Evolutionary conservation across 495 filamentous ascomycete genomes (phyloP), one percentile per base, ranked within the genome.

Genomic region (Collariella sp.): DNA sequence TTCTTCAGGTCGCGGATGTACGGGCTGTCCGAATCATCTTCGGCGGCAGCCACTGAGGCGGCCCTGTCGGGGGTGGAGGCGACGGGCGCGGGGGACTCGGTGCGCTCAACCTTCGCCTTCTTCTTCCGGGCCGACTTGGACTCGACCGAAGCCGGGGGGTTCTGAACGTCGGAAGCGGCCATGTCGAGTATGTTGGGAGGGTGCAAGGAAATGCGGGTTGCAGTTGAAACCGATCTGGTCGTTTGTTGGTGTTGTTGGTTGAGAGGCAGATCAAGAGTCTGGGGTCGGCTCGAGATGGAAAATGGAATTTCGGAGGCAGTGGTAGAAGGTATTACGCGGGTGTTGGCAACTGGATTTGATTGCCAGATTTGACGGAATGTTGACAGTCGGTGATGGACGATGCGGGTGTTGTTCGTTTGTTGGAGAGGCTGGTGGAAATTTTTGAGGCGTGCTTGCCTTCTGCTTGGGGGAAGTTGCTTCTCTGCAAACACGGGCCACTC

Each of bases 1-100:
- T 91, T 95, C 57, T 89, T 80, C 18, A 95, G 76, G 62, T 96
- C 91, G 65, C 84, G 88, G 59, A 95, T 75, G 65, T 91, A 87
- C 6, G 79, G 73, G 62, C 77, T 87, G 62, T 95, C 89, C 42
- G 63, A 52, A 44, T 78, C 80, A 45, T 85, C 72, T 39, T 67
- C 68, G 59, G 69, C 61, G 55, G 58, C 55, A 35, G 67, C 55
- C 19, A 67, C 58, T 3, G 72, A 75, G 18, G 54, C 60, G 39
- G 71, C 46, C 63, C 70, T 69, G 31, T 72, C 73, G 31, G 77
- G 64, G 42, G 63, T 67, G 16, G 69, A 63, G 13, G 64, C 62
- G 50, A 66, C 60, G 20, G 72, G 68, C n/a, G 72, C 70, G 38
- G 75, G 70, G 36, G 75, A 73, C 50, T 76, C 75, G 55, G 72